Base-by-base conservation (phyloP, 2,329 filamentous ascomycete genomes). In the Fusarium succisae region DNA sequence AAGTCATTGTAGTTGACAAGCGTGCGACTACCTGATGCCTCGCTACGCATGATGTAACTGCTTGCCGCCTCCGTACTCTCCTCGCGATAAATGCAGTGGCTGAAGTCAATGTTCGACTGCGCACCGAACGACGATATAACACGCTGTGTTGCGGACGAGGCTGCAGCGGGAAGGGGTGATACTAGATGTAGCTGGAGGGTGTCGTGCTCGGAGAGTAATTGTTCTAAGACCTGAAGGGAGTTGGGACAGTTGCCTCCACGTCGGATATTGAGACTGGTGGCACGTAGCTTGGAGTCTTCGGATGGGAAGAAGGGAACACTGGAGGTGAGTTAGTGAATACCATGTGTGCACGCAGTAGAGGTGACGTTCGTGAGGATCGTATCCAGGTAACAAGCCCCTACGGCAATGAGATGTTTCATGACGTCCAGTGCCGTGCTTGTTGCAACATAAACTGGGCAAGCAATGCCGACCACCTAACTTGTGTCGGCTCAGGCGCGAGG, bases 241-340 rank as follows among this genome's bases (percentile, higher is more conserved):
- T 95, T 95, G 30, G 91, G 88, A 71, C 91, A 91, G 80, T 95
- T 95, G 38, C 93, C 93, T 59, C 93, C 93, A 32, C 92, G 88
- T 37, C 92, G 89, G 48, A 87, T 86, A 41, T 84, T 82, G 62
- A 92, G 80, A 30, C 79, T 85, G 5, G 88, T 88, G 24, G 93
- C 92, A 38, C 92, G 91, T 45, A 93, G 85, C 81, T 95, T 95
- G 54, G 90, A 87, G 83, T 95, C 93, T 82, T 95, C 92, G 12
- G 82, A 81, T 3, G 92, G 92, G 79, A 90, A 94, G 77, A 89
- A 83, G 7, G 91, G 89, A 39, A 93, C 87, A 70, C 91, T 93
- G 79, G 73, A 70, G 54, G 59, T 61, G 55, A 53, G 72, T 76
- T 63, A 72, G 72, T 65, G 63, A 35, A 51, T 53, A 24, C 44